These are phyloP conservation scores for Pleurotus tuoliensis DNA, from an alignment of 768 basidiomycete genomes.

Conservation along the genomic window DNA sequence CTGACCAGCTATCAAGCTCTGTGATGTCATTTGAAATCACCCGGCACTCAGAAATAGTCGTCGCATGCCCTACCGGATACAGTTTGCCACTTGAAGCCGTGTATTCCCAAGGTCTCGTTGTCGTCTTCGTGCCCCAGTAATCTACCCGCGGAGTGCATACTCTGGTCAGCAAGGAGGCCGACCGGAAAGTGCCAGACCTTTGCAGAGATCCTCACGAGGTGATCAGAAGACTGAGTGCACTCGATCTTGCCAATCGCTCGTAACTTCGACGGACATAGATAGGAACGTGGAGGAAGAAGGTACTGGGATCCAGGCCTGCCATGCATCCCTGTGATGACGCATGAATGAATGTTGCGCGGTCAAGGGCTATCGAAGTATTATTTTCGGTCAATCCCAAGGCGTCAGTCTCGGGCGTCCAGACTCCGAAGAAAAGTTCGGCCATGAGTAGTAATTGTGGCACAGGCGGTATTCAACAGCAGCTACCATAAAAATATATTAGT, in stretches of 20 bases:
- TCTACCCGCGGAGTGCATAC: constrained; percentile 68
- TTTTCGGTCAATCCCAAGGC: constrained; percentile 26
- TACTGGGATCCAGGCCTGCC: constrained; percentile 72
- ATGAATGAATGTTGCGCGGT: constrained; percentile 71
- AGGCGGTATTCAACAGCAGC: constrained; percentile 76
- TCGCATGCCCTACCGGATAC: background rate
- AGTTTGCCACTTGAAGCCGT: constrained; percentile 28
- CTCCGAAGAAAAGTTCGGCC: constrained; percentile 74
- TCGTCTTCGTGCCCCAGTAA: constrained; percentile 62
- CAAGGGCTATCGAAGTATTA: constrained; percentile 39
- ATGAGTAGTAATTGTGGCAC: constrained; percentile 84
- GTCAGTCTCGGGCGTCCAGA: constrained; percentile 71
- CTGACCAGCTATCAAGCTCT: background rate
- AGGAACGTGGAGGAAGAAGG: constrained; percentile 78
- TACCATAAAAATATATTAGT: constrained; percentile 35
- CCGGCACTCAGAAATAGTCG: background rate
- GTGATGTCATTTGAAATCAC: constrained; percentile 5
- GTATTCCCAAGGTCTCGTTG: constrained; percentile 60
- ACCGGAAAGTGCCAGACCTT: constrained; percentile 68
- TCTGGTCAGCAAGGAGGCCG: constrained; percentile 68
- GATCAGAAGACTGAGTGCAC: constrained; percentile 22
- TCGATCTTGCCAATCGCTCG: constrained; percentile 72
- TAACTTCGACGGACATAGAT: constrained; percentile 60
- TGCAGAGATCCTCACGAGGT: constrained; percentile 20
- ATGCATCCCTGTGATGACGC: constrained; percentile 54